Base-by-base conservation (phyloP, 495 filamentous ascomycete genomes). In the Elasticomyces elasticus region DNA sequence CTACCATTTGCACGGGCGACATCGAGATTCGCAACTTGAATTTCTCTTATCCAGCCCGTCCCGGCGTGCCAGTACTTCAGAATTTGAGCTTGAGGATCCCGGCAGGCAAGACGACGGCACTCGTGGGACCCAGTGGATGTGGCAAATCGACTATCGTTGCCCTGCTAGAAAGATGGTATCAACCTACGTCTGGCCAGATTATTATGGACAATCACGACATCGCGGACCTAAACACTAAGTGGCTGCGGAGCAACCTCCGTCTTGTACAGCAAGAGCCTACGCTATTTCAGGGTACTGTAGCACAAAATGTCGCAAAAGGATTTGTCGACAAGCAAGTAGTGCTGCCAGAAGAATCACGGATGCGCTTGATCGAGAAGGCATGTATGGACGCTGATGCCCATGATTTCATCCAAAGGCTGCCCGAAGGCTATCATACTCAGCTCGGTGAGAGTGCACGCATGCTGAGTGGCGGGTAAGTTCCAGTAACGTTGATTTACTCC, bases 91-190 rank as follows among this genome's bases (percentile, higher is more conserved):
- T 67, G 22, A 25, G 13, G 19, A 54, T 69, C 20, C 61, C 61
- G 28, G 61, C 64, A 0, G 53, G 54, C 11, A 64, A 67, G 42
- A 60, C 58, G 2, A 69, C 66, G 7, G 66, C 66, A 13, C 45
- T 69, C 24, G 66, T 69, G 7, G 66, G 66, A 13, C 50, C 59
- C 19, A 52, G 42, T 40, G 66, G 66, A 27, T 60, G 54, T 48
- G 66, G 66, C n/a, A 69, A 69, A 45, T 59, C 52, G 28, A 69
- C 66, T 28, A 44, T 69, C 6, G 55, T 69, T 17, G 63, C 63
- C 11, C 45, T 69, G 22, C 33, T 67, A 15, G 62, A 65, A 41
- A 48, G 62, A 46, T 65, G 62, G 62, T 65, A 65, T 35, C 24
- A 60, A 26, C 57, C 57, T 22, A 38, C 28, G n/a, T 57, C 52